Evolutionary conservation across 768 basidiomycete species (phyloP).

Genomic region (Auricularia cornea): DNA sequence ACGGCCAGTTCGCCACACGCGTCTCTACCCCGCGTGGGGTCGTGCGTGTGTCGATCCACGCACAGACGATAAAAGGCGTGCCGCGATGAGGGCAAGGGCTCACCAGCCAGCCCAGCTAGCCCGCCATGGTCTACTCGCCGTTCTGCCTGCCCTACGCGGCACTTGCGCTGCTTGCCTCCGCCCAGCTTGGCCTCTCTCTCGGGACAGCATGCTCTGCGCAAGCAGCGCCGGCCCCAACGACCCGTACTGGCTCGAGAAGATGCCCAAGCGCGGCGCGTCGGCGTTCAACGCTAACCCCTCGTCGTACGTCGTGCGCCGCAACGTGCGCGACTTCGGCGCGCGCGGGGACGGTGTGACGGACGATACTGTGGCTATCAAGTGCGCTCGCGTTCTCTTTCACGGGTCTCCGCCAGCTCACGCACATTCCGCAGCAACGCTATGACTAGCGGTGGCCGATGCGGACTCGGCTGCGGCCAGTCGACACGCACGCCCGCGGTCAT

Average conservation of each 20-base stretch:
- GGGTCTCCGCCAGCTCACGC: constrained; percentile 5
- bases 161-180: neutral
- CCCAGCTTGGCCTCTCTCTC: neutral
- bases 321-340: constrained; percentile 32
- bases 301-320: constrained; percentile 14
- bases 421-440: constrained; percentile 47
- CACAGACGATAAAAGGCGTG: too few relatives aligned
- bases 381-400: neutral
- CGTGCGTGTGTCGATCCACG: too few relatives aligned
- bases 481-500: constrained; percentile 59
- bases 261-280: neutral
- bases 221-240: neutral
- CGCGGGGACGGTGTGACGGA: constrained; percentile 58
- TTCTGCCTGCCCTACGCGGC: too few relatives aligned
- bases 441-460: constrained; percentile 54
- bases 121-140: too few relatives aligned
- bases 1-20: too few relatives aligned
- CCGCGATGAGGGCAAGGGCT: too few relatives aligned
- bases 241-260: too few relatives aligned
- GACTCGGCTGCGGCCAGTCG: constrained; percentile 28
- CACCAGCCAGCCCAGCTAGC: too few relatives aligned
- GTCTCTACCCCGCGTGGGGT: too few relatives aligned
- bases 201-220: neutral
- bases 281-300: constrained; percentile 2
- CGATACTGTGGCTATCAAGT: constrained; percentile 74